Conservation (phyloP, 2,329 filamentous ascomycete genomes). For the Fusarium beomiforme region DNA sequence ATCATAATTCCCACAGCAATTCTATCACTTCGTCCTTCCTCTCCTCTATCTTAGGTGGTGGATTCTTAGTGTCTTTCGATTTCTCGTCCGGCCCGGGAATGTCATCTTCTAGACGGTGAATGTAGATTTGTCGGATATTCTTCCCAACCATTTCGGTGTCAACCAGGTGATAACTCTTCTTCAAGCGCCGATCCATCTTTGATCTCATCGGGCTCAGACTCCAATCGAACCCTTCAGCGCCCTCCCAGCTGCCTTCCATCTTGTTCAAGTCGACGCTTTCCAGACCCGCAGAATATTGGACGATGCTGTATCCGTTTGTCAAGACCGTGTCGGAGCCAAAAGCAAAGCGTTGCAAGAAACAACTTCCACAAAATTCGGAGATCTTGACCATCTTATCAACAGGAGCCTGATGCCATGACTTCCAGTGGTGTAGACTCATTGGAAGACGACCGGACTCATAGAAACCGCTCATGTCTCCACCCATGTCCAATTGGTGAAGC, state of each 20-base stretch:
- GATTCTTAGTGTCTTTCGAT: constrained; percentile 1
- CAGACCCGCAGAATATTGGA: constrained; percentile 56
- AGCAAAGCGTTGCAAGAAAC: constrained; percentile 66
- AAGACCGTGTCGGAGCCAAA: constrained; percentile 60
- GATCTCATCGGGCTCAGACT: constrained; percentile 62
- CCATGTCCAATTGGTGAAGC: constrained; percentile 67
- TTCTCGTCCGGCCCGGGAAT: constrained; percentile 50
- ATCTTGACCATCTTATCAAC: constrained; percentile 61
- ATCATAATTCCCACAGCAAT: constrained; percentile 55
- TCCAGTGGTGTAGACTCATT: constrained; percentile 71
- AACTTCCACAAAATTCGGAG: constrained; percentile 65
- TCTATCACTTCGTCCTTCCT: constrained; percentile 58
- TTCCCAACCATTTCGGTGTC: constrained; percentile 56
- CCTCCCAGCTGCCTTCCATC: constrained; percentile 65
- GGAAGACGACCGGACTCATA: constrained; percentile 67
- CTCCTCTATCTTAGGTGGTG: constrained; percentile 25
- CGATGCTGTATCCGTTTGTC: constrained; percentile 68
- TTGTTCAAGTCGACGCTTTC: constrained; percentile 54
- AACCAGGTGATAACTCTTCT: constrained; percentile 62
- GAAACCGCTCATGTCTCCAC: constrained; percentile 65
- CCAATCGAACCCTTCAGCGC: constrained; percentile 60
- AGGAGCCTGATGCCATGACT: constrained; percentile 65
- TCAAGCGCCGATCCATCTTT: constrained; percentile 50
- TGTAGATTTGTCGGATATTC: constrained; percentile 64
- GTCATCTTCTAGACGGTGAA: constrained; percentile 54